Evolutionary conservation across 1,284 basidiomycete species (phyloP).

Genomic region (Cystobasidiaceae sp.): DNA sequence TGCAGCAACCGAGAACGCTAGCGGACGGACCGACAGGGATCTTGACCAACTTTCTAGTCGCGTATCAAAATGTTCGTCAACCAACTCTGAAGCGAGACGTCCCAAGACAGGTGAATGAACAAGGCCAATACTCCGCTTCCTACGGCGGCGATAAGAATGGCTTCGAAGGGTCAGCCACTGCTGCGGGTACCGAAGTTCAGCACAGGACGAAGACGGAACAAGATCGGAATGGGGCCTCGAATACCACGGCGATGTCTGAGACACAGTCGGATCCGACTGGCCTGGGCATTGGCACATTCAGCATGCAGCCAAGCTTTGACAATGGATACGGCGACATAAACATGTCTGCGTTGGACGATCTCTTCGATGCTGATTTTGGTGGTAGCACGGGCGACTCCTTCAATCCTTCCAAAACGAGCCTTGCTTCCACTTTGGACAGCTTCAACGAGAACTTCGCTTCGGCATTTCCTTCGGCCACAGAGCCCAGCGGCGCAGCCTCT

Average conservation of each 20-base stretch:
- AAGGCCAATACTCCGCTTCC: too few relatives aligned
- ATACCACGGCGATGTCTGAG: too few relatives aligned
- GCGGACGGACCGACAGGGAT: not conserved
- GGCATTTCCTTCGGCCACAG: not conserved
- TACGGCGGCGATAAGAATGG: too few relatives aligned
- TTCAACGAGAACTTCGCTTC: conserved; percentile 6
- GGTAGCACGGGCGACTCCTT: not conserved
- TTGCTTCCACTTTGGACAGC: not conserved
- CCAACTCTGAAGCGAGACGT: too few relatives aligned
- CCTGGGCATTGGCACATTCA: not conserved
- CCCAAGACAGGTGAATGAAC: too few relatives aligned
- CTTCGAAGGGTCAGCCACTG: too few relatives aligned
- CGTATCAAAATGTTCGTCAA: not conserved
- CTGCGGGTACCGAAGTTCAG: too few relatives aligned
- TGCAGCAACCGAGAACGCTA: not conserved
- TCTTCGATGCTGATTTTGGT: conserved; percentile 19
- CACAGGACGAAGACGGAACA: too few relatives aligned
- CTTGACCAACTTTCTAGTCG: not conserved
- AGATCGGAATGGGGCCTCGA: too few relatives aligned
- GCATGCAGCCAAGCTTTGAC: not conserved
- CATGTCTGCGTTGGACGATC: conserved; percentile 22
- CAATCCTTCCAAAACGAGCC: not conserved
- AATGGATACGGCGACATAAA: conserved; percentile 17
- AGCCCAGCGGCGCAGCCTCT: conserved; percentile 5
- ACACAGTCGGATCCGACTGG: too few relatives aligned